phyloP scores from a whole-genome alignment of 345 rosid species.

The Citrus australasica region DNA sequence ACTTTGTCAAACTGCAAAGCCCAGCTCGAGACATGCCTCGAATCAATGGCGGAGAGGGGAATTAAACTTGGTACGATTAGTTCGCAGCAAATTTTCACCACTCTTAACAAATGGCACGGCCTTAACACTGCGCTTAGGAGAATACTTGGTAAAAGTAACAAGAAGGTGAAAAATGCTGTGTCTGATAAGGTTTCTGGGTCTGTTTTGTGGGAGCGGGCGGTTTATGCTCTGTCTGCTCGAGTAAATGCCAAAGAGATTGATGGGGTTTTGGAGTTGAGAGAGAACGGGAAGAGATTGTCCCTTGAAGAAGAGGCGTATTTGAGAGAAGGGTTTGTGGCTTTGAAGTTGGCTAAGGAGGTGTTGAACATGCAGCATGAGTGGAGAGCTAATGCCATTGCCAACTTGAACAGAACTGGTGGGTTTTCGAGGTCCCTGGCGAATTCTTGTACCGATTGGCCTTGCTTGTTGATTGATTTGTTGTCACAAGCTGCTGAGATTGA shows the following conservation, averaged over 20 bases:
- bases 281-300: constrained; percentile 51
- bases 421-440: constrained; percentile 81
- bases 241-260: constrained; percentile 74
- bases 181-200: constrained; percentile 52
- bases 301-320: constrained; percentile 77
- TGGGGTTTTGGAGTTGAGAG: constrained; percentile 48
- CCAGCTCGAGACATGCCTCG: constrained; percentile 90
- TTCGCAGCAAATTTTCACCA: constrained; percentile 70
- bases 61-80: constrained; percentile 67
- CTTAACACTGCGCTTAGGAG: constrained; percentile 57
- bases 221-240: constrained; percentile 64
- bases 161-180: constrained; percentile 29
- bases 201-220: constrained; percentile 75
- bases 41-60: constrained; percentile 72
- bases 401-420: constrained; percentile 64
- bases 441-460: constrained; percentile 92
- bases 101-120: constrained; percentile 86
- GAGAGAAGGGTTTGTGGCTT: constrained; percentile 64
- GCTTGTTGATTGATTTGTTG: constrained; percentile 81
- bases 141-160: constrained; percentile 26
- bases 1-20: constrained; percentile 48
- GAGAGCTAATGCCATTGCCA: constrained; percentile 83
- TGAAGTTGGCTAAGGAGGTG: constrained; percentile 85
- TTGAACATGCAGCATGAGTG: constrained; percentile 58
- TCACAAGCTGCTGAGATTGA: constrained; percentile 89